phyloP scores from a whole-genome alignment of 805 yeast genomes.

The Nadsonia fulvescens region DNA sequence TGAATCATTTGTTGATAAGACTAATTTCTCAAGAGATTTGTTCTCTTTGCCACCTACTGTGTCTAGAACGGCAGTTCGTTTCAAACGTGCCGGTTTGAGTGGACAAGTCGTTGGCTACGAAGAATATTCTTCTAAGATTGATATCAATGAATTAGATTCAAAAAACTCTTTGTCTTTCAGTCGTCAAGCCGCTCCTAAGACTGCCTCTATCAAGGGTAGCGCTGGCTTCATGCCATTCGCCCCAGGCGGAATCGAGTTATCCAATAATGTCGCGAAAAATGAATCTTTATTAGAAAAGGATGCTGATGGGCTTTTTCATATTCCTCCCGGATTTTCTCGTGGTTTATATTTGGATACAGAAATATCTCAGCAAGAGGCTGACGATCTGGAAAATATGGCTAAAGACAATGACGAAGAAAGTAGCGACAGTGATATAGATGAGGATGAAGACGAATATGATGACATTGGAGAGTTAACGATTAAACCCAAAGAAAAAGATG shows the following conservation, averaged over 20 bases:
- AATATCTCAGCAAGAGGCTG: slow-evolving; percentile 22
- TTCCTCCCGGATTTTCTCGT: slow-evolving; percentile 66
- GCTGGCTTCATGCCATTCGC: slow-evolving; percentile 70
- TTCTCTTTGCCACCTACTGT: slow-evolving; percentile 41
- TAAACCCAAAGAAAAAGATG: neutral
- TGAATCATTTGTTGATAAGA: slow-evolving; percentile 15
- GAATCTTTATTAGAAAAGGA: slow-evolving; percentile 39
- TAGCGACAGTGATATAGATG: slow-evolving; percentile 6
- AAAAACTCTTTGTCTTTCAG: slow-evolving; percentile 56
- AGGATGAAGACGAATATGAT: slow-evolving; percentile 9
- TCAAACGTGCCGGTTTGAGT: slow-evolving; percentile 55
- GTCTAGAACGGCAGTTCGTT: slow-evolving; percentile 45
- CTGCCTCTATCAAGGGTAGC: slow-evolving; percentile 48
- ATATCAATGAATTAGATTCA: slow-evolving; percentile 32
- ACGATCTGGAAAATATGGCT: slow-evolving; percentile 6
- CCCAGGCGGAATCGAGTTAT: slow-evolving; percentile 62
- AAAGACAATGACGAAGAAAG: slow-evolving; percentile 10
- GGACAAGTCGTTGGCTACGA: slow-evolving; percentile 48
- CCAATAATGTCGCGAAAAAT: slow-evolving; percentile 12
- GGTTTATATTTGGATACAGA: slow-evolving; percentile 31
- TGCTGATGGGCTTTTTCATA: slow-evolving; percentile 56
- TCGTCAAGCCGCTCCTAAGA: slow-evolving; percentile 44
- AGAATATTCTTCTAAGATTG: slow-evolving; percentile 30
- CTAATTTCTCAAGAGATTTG: slow-evolving; percentile 28
- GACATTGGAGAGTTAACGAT: slow-evolving; percentile 2